Percentiles rank a stretch among this genome's conserved stretches.
Evolutionary conservation across 139 green algal genomes (phyloP).

Genomic region (Chlorella ohadii): DNA sequence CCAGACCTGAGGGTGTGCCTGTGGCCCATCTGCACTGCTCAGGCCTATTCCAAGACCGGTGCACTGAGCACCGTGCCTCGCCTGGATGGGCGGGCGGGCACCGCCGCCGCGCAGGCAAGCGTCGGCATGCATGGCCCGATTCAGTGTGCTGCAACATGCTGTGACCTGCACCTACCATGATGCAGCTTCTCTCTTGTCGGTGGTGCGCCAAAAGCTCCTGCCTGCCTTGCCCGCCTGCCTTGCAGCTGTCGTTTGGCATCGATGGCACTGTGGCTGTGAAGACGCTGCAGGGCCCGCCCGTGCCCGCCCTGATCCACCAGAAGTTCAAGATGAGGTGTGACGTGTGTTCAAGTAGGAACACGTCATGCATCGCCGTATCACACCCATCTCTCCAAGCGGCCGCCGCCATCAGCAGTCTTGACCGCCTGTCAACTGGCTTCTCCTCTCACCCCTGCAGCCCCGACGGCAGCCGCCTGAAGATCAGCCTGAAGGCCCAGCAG

Average conservation of each 20-base stretch:
- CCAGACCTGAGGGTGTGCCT: too few species aligned
- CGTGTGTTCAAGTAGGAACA: too few species aligned
- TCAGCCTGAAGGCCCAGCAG: constrained; percentile 5
- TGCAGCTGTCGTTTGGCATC: neutral
- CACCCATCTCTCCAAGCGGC: too few species aligned
- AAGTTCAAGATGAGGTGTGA: constrained; percentile 7
- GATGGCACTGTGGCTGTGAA: constrained; percentile 1
- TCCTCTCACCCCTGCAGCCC: neutral
- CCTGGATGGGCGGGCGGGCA: neutral
- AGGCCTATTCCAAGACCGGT: constrained; percentile 2
- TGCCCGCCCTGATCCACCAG: constrained; percentile 5
- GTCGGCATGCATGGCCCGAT: neutral
- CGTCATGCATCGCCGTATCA: too few species aligned
- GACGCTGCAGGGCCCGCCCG: neutral
- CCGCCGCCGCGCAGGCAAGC: constrained; percentile 1
- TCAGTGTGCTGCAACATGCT: too few species aligned
- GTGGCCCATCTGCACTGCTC: too few species aligned
- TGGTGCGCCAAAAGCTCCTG: too few species aligned
- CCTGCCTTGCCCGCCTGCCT: too few species aligned
- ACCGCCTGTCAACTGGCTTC: too few species aligned
- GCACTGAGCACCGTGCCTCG: neutral
- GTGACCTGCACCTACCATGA: too few species aligned
- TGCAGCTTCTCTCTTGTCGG: neutral
- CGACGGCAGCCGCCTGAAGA: neutral
- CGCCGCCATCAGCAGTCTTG: too few species aligned